Evolutionary conservation across 2,329 filamentous ascomycete species (phyloP), one percentile per base, ranked within the genome.

Genomic region (Colletotrichum sp.): DNA sequence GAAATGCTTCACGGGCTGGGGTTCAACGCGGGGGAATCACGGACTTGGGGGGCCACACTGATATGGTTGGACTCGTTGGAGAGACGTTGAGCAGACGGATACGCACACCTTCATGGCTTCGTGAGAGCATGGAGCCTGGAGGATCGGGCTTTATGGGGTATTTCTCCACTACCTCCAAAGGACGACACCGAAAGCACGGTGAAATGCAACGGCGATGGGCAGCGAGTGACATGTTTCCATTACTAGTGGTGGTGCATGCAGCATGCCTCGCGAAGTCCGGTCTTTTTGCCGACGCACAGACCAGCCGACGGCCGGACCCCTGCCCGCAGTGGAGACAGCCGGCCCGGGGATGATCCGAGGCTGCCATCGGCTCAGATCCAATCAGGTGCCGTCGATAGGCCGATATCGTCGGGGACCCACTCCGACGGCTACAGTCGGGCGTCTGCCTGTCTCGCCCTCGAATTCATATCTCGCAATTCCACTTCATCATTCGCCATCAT

Each of bases 361-460:
- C 18, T 21, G 15, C 9, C n/a, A 1, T 0, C 1, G 3, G 0
- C 5, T 3, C 0, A 3, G 5, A 55, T 12, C 71, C 68, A 73
- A 73, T 67, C 9, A 67, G 3, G 2, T 6, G 6, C 3, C 11
- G 3, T 13, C 2, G 31, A 66, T 62, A 70, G 33, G 55, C 9
- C 11, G 31, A 24, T 33, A 7, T 6, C 8, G 15, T 66, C 71
- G 71, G 68, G 68, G 71, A 73, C 71, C 71, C 71, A 73, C 71
- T 71, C 71, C 71, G 68, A 73, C 34, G 29, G 71, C 15, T 51
- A 63, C 62, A n/a, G 36, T 59, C n/a, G 51, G 55, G 54, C 8
- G 43, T n/a, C 33, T 71, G 67, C 36, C 33, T 61, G 31, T 21
- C 8, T 47, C 11, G 21, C 62, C 21, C 29, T 36, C 62, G 9